Evolutionary conservation across 768 basidiomycete species (phyloP), one percentile per base, ranked within the genome.

Genomic region (Porphyrellus cyaneotinctus): DNA sequence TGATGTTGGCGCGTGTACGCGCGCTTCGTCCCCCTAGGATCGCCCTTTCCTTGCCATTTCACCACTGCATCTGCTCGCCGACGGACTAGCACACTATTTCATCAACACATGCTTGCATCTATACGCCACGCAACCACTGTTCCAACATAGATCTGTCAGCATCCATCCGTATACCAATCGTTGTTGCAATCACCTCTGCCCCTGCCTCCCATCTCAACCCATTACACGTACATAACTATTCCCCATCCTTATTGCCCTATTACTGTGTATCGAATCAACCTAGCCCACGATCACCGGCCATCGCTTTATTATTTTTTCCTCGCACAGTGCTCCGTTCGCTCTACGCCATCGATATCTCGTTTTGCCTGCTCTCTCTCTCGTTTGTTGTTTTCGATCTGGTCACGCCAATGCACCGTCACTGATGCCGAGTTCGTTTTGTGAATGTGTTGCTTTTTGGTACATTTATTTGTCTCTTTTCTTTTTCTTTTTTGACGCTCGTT

Each of bases 81-180:
- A 53, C 41, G 51, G 49, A 64, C 48, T 37, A 49, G 38, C 56
- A 58, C 38, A 57, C 51, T 53, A 66, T 65, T 26, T 63, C 46
- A 64, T 47, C 38, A 41, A 36, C 53, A 66, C 59, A 55, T 65
- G 64, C 65, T 65, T 41, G 54, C 57, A 65, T 65, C 55, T 65
- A 64, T 47, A 47, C 51, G 47, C 43, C 37, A 51, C 51, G 13
- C 60, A 54, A 55, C 30, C 28, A 56, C 31, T 61, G 53, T 62
- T 54, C 33, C 50, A 43, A 43, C 23, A 32, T 66, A 61, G 65
- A 66, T 57, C 57, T 57, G 55, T 51, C 52, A 54, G 28, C 49
- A 60, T 60, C 36, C 56, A 66, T 42, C 52, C 39, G 57, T 62
- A 64, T 55, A 47, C 46, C 39, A 47, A 43, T 31, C 33, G 26